Conservation (phyloP, 257 asterid species). For the Solanum chmielewskii region DNA sequence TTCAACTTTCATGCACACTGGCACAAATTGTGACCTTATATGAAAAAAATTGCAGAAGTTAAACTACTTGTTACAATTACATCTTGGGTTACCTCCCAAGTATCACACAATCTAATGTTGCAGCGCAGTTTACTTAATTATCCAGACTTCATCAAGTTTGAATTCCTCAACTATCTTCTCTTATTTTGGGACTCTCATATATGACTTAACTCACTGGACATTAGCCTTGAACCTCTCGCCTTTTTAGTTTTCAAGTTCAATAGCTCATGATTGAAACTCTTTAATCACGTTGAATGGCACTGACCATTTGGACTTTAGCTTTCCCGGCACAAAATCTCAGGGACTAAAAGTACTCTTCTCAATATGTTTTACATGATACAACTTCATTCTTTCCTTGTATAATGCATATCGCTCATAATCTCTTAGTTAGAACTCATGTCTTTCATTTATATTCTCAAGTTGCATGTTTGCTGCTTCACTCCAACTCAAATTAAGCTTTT, state of each 20-base stretch:
- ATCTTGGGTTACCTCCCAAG: not conserved
- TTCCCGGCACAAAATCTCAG: not conserved
- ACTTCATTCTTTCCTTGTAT: not conserved
- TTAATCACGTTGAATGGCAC: not conserved
- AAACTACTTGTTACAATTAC: not conserved
- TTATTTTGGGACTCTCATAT: not conserved
- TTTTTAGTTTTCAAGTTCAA: too few relatives aligned
- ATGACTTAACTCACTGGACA: not conserved
- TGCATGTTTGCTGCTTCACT: too few relatives aligned
- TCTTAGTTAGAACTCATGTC: not conserved
- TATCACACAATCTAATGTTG: not conserved
- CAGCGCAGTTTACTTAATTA: not conserved
- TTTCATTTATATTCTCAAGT: not conserved
- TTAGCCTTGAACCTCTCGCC: not conserved
- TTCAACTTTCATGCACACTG: not conserved
- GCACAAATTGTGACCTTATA: not conserved
- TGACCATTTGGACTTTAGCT: not conserved
- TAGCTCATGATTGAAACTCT: not conserved
- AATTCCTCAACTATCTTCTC: not conserved
- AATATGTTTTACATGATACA: not conserved
- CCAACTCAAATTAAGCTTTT: not conserved
- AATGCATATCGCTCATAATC: not conserved
- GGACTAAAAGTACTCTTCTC: too few relatives aligned
- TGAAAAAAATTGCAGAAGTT: too few relatives aligned
- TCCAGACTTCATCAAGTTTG: not conserved